Evolutionary conservation across 2,329 filamentous ascomycete species (phyloP).

Genomic region (Mariannaea sp.): DNA sequence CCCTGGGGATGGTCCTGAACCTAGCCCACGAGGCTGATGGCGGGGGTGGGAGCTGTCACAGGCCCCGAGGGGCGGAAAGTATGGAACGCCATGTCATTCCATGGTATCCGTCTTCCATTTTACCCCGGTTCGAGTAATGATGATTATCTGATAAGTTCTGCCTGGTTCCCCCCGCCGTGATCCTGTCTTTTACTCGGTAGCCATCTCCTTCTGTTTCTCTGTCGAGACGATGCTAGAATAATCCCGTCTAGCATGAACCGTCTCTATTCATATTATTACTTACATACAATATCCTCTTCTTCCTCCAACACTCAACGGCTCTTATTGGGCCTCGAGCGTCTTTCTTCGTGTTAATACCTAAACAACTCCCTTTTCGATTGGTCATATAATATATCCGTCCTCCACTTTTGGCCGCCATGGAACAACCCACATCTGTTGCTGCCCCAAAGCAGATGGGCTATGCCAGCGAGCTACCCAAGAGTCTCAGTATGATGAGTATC

Average conservation of each 20-base stretch:
- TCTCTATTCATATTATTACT: constrained; percentile 6
- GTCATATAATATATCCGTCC: neutral
- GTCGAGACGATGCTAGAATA: constrained; percentile 7
- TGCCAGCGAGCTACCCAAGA: constrained; percentile 53
- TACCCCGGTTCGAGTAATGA: constrained; percentile 1
- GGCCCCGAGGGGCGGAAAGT: constrained; percentile 8
- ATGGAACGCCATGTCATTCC: constrained; percentile 3
- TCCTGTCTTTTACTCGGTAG: neutral
- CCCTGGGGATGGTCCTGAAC: constrained; percentile 7
- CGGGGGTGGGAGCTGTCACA: too few relatives aligned
- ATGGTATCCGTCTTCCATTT: constrained; percentile 11
- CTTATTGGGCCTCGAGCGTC: neutral
- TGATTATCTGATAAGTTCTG: constrained; percentile 12
- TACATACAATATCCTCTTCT: neutral
- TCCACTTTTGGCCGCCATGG: constrained; percentile 16
- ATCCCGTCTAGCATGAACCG: constrained; percentile 12
- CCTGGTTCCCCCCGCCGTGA: constrained; percentile 3
- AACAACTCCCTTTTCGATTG: neutral
- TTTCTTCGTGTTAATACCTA: neutral
- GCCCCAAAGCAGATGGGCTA: constrained; percentile 47
- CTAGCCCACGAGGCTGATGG: too few relatives aligned
- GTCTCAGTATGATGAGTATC: constrained; percentile 54
- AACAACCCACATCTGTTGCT: constrained; percentile 12
- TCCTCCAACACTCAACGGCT: neutral
- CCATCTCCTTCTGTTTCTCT: constrained; percentile 8